A percentile compares a stretch with the other conserved stretches of the same genome.
Evolutionary conservation across 306 rosid genomes (phyloP).

Genomic region (Aeschynomene evenia): DNA sequence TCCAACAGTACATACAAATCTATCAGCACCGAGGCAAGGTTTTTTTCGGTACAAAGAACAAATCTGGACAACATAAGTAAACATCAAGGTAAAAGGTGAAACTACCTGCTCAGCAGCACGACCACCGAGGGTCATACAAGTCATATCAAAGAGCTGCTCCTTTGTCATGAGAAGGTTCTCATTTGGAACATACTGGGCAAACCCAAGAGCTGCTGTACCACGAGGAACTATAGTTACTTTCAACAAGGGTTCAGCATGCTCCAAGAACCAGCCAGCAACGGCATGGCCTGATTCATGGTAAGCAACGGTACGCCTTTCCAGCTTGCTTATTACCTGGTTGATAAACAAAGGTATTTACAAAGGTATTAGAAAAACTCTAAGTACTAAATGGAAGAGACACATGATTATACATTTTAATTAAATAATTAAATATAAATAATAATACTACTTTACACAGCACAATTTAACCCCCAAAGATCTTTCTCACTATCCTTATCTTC

Average conservation of each 20-base stretch:
- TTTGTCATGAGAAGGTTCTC: slow-evolving; percentile 95
- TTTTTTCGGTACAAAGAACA: too few species aligned
- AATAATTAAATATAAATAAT: not conserved
- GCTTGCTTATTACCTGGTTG: slow-evolving; percentile 85
- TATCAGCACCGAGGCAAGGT: too few species aligned
- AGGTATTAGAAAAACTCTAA: slow-evolving; percentile 12
- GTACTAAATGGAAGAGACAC: not conserved
- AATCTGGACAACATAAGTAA: not conserved
- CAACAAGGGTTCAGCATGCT: slow-evolving; percentile 77
- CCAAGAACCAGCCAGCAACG: slow-evolving; percentile 93
- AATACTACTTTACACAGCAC: not conserved
- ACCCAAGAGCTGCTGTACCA: slow-evolving; percentile 95
- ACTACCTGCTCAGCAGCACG: slow-evolving; percentile 96
- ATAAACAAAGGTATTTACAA: slow-evolving; percentile 12
- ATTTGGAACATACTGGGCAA: slow-evolving; percentile 90
- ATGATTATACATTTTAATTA: not conserved
- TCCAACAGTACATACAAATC: too few species aligned
- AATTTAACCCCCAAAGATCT: not conserved
- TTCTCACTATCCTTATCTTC: not conserved
- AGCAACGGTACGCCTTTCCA: slow-evolving; percentile 91
- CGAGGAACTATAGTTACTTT: slow-evolving; percentile 97
- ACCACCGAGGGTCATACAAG: slow-evolving; percentile 97
- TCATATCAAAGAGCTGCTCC: slow-evolving; percentile 93
- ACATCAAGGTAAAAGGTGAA: not conserved
- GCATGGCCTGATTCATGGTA: slow-evolving; percentile 99